These are phyloP conservation scores for Filosporella fistucella DNA, from an alignment of 495 filamentous ascomycete genomes.

Conservation along the genomic window DNA sequence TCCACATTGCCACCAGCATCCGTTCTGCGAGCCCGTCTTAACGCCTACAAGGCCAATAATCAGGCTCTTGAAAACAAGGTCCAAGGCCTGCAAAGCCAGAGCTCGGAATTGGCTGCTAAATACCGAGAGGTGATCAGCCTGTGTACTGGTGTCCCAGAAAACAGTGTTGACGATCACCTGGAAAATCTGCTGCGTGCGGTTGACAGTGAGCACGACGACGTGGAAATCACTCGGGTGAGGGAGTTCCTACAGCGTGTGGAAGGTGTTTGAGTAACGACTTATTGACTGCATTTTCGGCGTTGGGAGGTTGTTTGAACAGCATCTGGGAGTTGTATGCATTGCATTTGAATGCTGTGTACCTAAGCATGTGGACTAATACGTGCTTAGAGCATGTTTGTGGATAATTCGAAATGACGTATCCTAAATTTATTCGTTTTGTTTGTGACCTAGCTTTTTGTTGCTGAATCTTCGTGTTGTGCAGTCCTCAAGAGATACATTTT, in stretches of 20 bases:
- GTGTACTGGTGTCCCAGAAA: conserved; percentile 61
- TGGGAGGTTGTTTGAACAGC: neutral
- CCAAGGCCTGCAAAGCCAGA: conserved; percentile 49
- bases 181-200: conserved; percentile 62
- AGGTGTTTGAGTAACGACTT: conserved; percentile 12
- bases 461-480: too few species aligned
- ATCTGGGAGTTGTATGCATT: too few species aligned
- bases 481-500: too few species aligned
- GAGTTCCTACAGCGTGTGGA: conserved; percentile 73
- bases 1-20: conserved; percentile 15
- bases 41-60: conserved; percentile 46
- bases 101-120: conserved; percentile 61
- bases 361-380: too few species aligned
- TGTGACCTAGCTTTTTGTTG: too few species aligned
- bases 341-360: too few species aligned
- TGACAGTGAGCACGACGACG: conserved; percentile 63
- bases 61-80: conserved; percentile 36
- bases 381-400: too few species aligned
- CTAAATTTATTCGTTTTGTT: neutral
- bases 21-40: conserved; percentile 27
- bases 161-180: conserved; percentile 58
- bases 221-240: conserved; percentile 64
- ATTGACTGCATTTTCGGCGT: neutral
- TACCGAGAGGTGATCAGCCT: conserved; percentile 67
- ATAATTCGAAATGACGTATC: neutral